Evolutionary conservation across 75 land plant species (phyloP).

Genomic region (Gnetum montanum): DNA sequence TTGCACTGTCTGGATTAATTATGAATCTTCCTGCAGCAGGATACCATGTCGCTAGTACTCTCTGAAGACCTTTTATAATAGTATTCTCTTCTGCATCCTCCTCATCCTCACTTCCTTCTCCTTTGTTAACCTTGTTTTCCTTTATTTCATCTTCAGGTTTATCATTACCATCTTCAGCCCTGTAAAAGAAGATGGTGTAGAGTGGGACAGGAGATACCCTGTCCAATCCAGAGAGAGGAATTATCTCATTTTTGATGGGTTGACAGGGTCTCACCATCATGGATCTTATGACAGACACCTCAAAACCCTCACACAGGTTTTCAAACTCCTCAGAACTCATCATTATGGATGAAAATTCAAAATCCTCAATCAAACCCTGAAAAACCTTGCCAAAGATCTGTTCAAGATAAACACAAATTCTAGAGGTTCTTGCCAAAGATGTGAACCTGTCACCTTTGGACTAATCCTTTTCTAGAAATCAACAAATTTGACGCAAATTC

Average conservation of each 20-base stretch:
- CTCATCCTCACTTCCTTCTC: not conserved
- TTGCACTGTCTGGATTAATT: not conserved
- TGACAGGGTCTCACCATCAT: not conserved
- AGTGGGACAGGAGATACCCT: constrained; percentile 1
- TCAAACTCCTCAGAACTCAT: not conserved
- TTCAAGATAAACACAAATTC: not conserved
- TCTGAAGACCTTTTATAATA: not conserved
- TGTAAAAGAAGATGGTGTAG: constrained; percentile 7
- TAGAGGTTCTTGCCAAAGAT: not conserved
- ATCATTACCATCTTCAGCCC: too few species aligned
- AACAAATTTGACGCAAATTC: too few species aligned
- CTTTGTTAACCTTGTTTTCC: too few species aligned
- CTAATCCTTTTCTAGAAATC: too few species aligned
- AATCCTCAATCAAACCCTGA: not conserved
- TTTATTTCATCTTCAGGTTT: too few species aligned
- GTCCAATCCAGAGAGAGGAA: constrained; percentile 2
- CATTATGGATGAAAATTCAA: too few species aligned
- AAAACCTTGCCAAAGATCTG: not conserved
- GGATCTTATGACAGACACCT: not conserved
- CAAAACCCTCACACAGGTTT: not conserved
- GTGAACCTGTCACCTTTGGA: not conserved
- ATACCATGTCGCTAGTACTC: constrained; percentile 8
- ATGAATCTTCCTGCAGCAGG: constrained; percentile 8
- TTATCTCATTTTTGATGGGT: not conserved
- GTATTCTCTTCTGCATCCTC: not conserved